Conservation (phyloP, 2,329 filamentous ascomycete genomes). For the Pyrenochaeta sp. region DNA sequence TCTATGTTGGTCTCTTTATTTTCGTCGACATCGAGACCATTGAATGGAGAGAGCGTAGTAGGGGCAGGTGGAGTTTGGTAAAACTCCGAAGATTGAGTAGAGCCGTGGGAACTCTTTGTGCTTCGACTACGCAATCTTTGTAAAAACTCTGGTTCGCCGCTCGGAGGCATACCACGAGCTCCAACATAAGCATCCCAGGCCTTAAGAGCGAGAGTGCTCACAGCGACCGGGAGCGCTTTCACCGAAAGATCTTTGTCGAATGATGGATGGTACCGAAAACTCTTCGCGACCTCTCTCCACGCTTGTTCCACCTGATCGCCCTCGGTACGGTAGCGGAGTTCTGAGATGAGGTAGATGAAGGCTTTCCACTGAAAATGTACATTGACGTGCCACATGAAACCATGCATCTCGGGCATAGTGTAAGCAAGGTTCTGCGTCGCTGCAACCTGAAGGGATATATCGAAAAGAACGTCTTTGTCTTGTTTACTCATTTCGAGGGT, state of each 20-base stretch:
- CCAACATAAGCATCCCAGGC: constrained; percentile 51
- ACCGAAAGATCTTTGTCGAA: constrained; percentile 46
- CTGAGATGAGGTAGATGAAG: constrained; percentile 57
- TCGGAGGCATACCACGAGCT: constrained; percentile 10
- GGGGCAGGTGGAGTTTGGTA: neutral
- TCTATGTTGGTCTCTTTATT: neutral
- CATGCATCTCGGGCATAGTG: constrained; percentile 47
- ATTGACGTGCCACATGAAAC: constrained; percentile 57
- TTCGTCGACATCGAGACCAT: neutral
- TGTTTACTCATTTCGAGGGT: constrained; percentile 39
- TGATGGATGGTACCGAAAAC: constrained; percentile 53
- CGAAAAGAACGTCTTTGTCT: constrained; percentile 52
- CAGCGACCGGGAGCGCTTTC: constrained; percentile 52
- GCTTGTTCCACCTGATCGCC: constrained; percentile 41
- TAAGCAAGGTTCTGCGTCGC: constrained; percentile 52
- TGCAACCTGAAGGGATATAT: constrained; percentile 50
- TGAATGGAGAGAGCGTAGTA: neutral
- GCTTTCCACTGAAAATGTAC: constrained; percentile 61
- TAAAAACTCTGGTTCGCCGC: constrained; percentile 31
- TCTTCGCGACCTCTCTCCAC: constrained; percentile 56
- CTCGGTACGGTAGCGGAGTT: constrained; percentile 36
- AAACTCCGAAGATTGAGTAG: neutral
- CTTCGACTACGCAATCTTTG: constrained; percentile 21
- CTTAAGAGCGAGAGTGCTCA: constrained; percentile 53
- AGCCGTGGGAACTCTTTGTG: neutral